Percentiles rank a stretch among this genome's conserved stretches.
Conservation (phyloP, 148 eudicot genomes). For the Vaccinium vitisidaea region DNA sequence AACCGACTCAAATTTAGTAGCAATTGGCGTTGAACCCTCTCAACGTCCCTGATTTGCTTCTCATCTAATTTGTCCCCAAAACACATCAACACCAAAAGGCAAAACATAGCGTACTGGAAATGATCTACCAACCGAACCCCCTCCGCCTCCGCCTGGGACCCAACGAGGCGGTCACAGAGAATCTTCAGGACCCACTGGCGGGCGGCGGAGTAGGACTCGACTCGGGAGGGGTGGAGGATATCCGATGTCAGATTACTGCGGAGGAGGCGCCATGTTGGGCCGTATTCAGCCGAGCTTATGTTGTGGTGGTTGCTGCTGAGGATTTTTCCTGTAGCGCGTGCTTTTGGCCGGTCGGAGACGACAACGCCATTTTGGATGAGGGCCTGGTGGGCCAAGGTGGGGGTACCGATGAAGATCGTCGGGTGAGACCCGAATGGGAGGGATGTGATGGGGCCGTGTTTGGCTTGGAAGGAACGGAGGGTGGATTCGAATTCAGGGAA, state of each 20-base stretch:
- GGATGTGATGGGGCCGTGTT: slow-evolving; percentile 43
- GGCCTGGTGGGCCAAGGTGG: neutral
- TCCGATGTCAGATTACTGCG: slow-evolving; percentile 60
- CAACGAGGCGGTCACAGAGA: slow-evolving; percentile 33
- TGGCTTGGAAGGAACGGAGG: slow-evolving; percentile 28
- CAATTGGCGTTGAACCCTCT: slow-evolving; percentile 17
- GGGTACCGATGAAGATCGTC: slow-evolving; percentile 6
- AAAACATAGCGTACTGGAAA: too few species aligned
- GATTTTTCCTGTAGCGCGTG: neutral
- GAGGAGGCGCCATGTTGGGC: slow-evolving; percentile 62
- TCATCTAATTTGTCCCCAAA: too few species aligned
- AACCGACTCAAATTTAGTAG: slow-evolving; percentile 24
- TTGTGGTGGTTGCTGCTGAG: neutral
- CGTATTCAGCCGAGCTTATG: slow-evolving; percentile 8
- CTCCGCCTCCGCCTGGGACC: too few species aligned
- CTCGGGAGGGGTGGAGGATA: slow-evolving; percentile 51
- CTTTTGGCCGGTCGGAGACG: slow-evolving; percentile 26
- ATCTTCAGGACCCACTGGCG: slow-evolving; percentile 50
- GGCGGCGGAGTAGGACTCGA: slow-evolving; percentile 44
- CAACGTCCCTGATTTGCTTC: too few species aligned
- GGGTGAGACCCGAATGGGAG: slow-evolving; percentile 7
- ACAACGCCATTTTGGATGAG: slow-evolving; percentile 37
- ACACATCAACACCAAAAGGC: too few species aligned
- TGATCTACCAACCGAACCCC: too few species aligned
- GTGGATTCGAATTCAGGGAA: slow-evolving; percentile 37